Percentiles rank a stretch among this genome's conserved stretches.
Evolutionary conservation across 805 yeast genomes (phyloP).

Genomic region (Hanseniaspora guilliermondii): DNA sequence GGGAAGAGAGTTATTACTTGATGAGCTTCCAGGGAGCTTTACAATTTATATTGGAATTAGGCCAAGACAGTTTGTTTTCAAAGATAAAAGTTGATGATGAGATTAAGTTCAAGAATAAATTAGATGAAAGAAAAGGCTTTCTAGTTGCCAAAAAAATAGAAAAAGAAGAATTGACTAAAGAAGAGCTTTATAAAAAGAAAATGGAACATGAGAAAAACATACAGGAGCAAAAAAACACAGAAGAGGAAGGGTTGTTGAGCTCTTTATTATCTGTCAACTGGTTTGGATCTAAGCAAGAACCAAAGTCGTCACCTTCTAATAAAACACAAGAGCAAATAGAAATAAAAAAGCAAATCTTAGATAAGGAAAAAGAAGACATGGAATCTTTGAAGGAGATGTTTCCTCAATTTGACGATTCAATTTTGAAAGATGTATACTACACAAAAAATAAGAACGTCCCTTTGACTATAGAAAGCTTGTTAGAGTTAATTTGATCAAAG

Average conservation of each 20-base stretch:
- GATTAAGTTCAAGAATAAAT: conserved; percentile 41
- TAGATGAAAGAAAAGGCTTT: conserved; percentile 23
- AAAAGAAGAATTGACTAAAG: neutral
- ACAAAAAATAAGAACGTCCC: conserved; percentile 49
- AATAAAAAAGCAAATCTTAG: conserved; percentile 33
- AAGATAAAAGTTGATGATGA: conserved; percentile 45
- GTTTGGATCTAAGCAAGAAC: neutral
- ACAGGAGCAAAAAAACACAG: neutral
- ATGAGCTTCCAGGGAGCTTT: conserved; percentile 86
- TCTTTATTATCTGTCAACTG: neutral
- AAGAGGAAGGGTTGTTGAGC: neutral
- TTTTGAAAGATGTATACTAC: conserved; percentile 56
- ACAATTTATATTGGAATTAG: conserved; percentile 57
- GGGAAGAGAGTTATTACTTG: conserved; percentile 84
- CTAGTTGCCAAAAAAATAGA: neutral
- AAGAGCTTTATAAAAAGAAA: neutral
- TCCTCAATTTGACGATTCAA: conserved; percentile 55
- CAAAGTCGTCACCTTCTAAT: neutral
- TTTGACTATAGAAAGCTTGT: neutral
- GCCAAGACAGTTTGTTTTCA: conserved; percentile 30
- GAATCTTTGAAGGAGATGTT: conserved; percentile 54
- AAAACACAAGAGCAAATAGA: conserved; percentile 13
- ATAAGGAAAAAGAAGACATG: conserved; percentile 29
- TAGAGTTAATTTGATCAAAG: conserved; percentile 1
- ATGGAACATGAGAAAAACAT: neutral